Evolutionary conservation across 306 rosid genomes (phyloP).

Genomic region (Cicer chorassanicum): DNA sequence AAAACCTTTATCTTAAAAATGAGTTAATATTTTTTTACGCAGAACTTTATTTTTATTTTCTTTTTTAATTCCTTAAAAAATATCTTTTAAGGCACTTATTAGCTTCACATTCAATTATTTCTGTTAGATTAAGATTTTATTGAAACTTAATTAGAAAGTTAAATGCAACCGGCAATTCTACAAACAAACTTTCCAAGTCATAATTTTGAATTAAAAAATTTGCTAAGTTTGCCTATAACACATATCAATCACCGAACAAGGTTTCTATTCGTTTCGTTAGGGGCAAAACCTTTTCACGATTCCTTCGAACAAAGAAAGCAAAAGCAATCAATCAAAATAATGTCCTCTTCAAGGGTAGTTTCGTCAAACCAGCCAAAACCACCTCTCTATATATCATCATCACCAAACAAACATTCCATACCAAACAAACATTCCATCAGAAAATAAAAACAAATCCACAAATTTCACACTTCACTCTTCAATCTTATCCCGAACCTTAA

Average conservation of each 20-base stretch:
- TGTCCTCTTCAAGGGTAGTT: slow-evolving; percentile 35
- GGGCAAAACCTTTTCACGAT: slow-evolving; percentile 38
- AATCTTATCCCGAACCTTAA: neutral
- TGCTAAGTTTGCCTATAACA: neutral
- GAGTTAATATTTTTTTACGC: no score
- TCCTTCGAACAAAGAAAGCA: slow-evolving; percentile 49
- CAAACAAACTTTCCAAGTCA: neutral
- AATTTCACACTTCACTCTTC: slow-evolving; percentile 5
- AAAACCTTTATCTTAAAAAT: no score
- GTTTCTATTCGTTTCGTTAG: slow-evolving; percentile 47
- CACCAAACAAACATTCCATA: neutral
- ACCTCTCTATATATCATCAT: slow-evolving; percentile 34
- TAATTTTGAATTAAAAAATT: neutral
- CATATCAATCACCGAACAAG: slow-evolving; percentile 2
- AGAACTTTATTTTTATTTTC: no score
- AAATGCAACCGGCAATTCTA: neutral
- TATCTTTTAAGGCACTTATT: no score
- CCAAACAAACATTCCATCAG: neutral
- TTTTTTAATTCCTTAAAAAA: no score
- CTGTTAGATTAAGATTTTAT: neutral
- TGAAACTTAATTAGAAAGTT: neutral
- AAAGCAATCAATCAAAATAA: slow-evolving; percentile 21
- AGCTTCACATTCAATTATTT: neutral
- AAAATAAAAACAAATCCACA: neutral
- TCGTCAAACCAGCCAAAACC: neutral